Evolutionary conservation across 164 flowering plant genomes (phyloP).

Genomic region (Vitis rupestris): DNA sequence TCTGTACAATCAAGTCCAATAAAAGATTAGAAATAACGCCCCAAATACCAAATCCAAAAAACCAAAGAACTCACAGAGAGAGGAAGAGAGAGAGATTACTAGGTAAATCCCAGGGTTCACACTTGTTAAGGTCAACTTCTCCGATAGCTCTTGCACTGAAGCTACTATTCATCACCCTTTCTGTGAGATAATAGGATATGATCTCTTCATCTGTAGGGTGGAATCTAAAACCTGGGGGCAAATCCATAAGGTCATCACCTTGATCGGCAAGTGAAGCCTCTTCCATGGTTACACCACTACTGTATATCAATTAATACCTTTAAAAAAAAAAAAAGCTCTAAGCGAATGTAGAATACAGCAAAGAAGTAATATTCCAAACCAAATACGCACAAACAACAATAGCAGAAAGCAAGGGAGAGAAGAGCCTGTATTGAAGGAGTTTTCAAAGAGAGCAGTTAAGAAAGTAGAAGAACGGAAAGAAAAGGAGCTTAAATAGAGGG

Average conservation of each 20-base stretch:
- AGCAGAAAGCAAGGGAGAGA: neutral
- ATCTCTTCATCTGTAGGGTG: slow-evolving; percentile 69
- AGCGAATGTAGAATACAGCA: neutral
- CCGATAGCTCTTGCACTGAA: slow-evolving; percentile 46
- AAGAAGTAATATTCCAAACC: neutral
- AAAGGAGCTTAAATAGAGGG: slow-evolving; percentile 28
- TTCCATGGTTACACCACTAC: slow-evolving; percentile 14
- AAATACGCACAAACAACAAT: neutral
- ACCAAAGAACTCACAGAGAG: neutral
- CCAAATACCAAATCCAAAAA: neutral
- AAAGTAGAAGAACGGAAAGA: slow-evolving; percentile 18
- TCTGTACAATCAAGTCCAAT: slow-evolving; percentile 20
- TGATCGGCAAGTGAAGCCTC: slow-evolving; percentile 18
- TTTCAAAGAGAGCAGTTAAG: slow-evolving; percentile 13
- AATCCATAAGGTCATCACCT: slow-evolving; percentile 29
- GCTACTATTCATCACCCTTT: slow-evolving; percentile 36
- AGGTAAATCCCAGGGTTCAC: slow-evolving; percentile 67
- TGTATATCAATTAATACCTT: neutral
- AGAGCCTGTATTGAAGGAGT: neutral
- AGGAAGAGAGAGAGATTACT: slow-evolving; percentile 21
- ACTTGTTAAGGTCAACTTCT: slow-evolving; percentile 58
- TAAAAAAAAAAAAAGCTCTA: neutral
- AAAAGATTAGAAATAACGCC: neutral
- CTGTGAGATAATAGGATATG: slow-evolving; percentile 40
- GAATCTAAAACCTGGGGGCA: slow-evolving; percentile 69